phyloP scores from a whole-genome alignment of 257 asterid species.

The Primulina tabacum region DNA sequence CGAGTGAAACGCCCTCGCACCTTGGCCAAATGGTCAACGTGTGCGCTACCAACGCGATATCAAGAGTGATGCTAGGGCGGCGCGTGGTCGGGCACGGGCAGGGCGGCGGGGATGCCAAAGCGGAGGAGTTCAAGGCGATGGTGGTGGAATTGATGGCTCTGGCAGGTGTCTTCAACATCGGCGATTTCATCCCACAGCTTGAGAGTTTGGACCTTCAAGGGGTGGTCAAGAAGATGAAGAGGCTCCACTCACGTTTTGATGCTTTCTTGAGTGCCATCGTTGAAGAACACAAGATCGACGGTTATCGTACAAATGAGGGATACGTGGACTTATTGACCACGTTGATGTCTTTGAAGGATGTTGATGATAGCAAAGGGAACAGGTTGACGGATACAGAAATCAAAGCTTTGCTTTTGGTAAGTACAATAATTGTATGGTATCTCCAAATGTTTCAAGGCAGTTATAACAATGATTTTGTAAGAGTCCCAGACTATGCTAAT shows the following conservation, averaged over 20 bases:
- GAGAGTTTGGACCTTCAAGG: conserved; percentile 77
- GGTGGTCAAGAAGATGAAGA: conserved; percentile 69
- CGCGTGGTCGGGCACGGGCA: conserved; percentile 55
- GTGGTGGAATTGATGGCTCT: conserved; percentile 77
- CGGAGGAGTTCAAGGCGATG: conserved; percentile 80
- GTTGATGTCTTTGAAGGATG: conserved; percentile 51
- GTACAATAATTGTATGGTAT: no score
- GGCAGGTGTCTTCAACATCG: conserved; percentile 81
- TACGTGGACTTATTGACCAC: conserved; percentile 50
- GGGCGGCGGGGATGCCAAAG: conserved; percentile 57
- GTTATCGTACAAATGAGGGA: not conserved
- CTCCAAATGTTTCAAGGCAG: no score
- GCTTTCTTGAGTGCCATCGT: conserved; percentile 50
- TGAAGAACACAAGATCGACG: conserved; percentile 52
- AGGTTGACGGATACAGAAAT: conserved; percentile 65
- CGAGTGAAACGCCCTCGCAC: conserved; percentile 34
- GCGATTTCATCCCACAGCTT: conserved; percentile 79
- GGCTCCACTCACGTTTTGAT: conserved; percentile 70
- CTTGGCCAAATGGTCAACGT: conserved; percentile 55
- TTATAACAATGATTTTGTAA: no score
- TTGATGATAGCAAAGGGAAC: conserved; percentile 42
- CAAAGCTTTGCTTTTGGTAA: conserved; percentile 70
- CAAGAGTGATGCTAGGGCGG: conserved; percentile 69
- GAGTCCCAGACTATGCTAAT: no score
- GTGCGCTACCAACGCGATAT: conserved; percentile 71